Percentiles rank a stretch among this genome's conserved stretches.
These are phyloP conservation scores for Fraxinus velutina DNA, from an alignment of 305 asterid species.

Conservation along the genomic window DNA sequence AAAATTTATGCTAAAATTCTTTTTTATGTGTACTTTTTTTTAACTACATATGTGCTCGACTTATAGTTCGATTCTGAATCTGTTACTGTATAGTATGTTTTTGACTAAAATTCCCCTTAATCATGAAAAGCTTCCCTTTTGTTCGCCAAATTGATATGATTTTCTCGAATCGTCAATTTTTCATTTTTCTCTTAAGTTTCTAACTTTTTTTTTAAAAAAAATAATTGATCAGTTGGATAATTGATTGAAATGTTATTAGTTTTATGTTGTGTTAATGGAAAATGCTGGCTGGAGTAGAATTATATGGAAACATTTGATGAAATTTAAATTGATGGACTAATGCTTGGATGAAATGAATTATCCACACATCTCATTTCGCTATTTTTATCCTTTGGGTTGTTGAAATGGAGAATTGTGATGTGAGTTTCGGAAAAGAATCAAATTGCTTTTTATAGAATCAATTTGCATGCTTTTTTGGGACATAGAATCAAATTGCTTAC, in stretches of 20 bases:
- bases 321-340: neutral
- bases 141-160: constrained; percentile 54
- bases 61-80: too few species aligned
- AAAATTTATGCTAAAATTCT: too few species aligned
- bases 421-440: neutral
- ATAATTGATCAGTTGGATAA: neutral
- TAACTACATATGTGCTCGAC: too few species aligned
- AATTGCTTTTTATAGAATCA: neutral
- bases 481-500: neutral
- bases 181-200: neutral
- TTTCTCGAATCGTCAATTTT: neutral
- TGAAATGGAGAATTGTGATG: neutral
- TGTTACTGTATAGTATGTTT: too few species aligned
- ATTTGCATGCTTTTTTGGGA: neutral
- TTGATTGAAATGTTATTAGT: neutral
- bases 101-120: too few species aligned
- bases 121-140: constrained; percentile 47
- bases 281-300: neutral
- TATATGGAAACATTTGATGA: neutral
- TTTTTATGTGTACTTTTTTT: too few species aligned
- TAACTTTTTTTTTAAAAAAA: neutral
- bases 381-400: neutral
- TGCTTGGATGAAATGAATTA: neutral
- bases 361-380: neutral
- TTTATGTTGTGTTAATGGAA: neutral